Evolutionary conservation across 805 yeast species (phyloP).

Genomic region (Groenewaldozyma salmanticensis): DNA sequence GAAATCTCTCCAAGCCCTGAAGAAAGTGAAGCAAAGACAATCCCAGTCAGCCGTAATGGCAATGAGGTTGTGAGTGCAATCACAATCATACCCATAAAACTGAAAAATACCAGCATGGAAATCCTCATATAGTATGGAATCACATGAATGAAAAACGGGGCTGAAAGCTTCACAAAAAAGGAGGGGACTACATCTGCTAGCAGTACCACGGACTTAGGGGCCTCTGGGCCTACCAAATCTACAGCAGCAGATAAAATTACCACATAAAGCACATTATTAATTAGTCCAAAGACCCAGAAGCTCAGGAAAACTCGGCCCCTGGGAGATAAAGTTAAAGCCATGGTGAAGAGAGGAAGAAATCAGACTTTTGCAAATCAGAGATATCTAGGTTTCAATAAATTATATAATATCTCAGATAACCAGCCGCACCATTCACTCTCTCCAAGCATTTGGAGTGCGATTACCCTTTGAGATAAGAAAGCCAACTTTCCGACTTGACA

Average conservation of each 20-base stretch:
- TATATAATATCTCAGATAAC: no score
- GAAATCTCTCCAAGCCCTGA: slow-evolving; percentile 90
- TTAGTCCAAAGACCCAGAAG: slow-evolving; percentile 76
- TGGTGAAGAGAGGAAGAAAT: no score
- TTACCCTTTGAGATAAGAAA: no score
- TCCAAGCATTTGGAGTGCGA: no score
- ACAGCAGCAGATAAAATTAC: slow-evolving; percentile 87
- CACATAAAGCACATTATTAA: slow-evolving; percentile 84
- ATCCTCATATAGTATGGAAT: slow-evolving; percentile 55
- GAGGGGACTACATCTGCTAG: slow-evolving; percentile 85
- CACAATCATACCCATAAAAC: slow-evolving; percentile 64
- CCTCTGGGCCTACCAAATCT: slow-evolving; percentile 72
- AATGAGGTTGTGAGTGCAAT: slow-evolving; percentile 40
- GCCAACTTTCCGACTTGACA: no score
- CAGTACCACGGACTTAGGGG: slow-evolving; percentile 80
- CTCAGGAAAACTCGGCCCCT: slow-evolving; percentile 21
- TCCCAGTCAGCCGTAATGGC: slow-evolving; percentile 47
- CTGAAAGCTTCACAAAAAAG: slow-evolving; percentile 53
- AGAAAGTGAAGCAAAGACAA: slow-evolving; percentile 67
- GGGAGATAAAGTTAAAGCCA: slow-evolving; percentile 1
- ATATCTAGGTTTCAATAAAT: no score
- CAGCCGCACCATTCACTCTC: no score
- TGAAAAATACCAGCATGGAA: slow-evolving; percentile 42
- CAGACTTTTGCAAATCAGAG: no score
- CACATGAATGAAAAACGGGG: slow-evolving; percentile 71